phyloP scores from a whole-genome alignment of 108 stramenopile species.

The Nannochloropsis granulata region DNA sequence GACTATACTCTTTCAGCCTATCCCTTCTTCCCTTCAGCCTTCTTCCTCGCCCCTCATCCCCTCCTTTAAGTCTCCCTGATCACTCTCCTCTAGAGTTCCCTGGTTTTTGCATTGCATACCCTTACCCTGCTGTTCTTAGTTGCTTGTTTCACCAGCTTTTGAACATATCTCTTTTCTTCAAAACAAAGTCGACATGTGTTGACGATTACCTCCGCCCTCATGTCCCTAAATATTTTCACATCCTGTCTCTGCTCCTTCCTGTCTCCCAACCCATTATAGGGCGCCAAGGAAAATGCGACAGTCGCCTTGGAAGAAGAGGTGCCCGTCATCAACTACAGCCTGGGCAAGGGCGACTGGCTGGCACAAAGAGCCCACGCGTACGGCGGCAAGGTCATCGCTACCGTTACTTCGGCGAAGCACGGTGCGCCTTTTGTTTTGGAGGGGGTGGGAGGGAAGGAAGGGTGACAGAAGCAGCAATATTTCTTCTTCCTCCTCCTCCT shows the following conservation, averaged over 20 bases:
- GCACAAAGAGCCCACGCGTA: constrained; percentile 51
- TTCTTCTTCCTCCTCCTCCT: no score
- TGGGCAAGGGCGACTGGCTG: constrained; percentile 73
- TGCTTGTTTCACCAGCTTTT: no score
- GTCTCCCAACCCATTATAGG: not conserved
- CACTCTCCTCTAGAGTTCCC: no score
- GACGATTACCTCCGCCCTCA: no score
- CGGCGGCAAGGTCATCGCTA: constrained; percentile 57
- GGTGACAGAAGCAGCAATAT: not conserved
- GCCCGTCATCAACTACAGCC: constrained; percentile 58
- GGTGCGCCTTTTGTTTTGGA: not conserved
- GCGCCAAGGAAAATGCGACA: constrained; percentile 57
- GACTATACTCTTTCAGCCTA: not conserved
- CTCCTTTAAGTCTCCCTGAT: no score
- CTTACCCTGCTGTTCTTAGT: no score
- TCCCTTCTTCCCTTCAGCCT: not conserved
- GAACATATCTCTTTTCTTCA: no score
- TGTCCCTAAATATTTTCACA: no score
- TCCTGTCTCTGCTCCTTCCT: no score
- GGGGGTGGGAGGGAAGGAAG: not conserved
- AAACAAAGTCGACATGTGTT: no score
- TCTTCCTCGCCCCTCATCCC: no score
- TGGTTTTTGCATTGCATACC: no score
- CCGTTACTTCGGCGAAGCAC: constrained; percentile 60
- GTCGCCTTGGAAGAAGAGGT: constrained; percentile 68